Percentiles rank a stretch among this genome's conserved stretches.
These are phyloP conservation scores for Lantana camara DNA, from an alignment of 257 asterid species.

Conservation along the genomic window DNA sequence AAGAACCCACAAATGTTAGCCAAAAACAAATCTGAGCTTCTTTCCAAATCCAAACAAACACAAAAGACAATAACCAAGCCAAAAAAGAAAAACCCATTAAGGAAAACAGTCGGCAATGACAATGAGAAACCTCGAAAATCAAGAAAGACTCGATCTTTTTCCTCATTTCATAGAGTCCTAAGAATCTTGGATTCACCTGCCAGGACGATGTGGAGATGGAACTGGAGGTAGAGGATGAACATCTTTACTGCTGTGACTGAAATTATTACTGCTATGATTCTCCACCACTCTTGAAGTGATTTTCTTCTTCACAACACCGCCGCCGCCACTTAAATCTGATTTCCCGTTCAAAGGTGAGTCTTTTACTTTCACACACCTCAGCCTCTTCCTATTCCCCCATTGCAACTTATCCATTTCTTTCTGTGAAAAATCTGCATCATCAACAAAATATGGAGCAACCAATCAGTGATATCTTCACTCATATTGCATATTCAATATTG, in stretches of 20 bases:
- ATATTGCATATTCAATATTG: conserved; percentile 3
- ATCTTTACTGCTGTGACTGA: conserved; percentile 34
- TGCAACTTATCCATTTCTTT: conserved; percentile 63
- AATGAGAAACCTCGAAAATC: conserved; percentile 9
- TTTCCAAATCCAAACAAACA: neutral
- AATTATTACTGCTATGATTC: conserved; percentile 34
- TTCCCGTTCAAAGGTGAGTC: conserved; percentile 54
- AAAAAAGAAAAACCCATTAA: neutral
- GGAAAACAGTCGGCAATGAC: neutral
- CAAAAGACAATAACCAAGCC: neutral
- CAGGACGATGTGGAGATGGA: conserved; percentile 68
- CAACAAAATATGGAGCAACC: conserved; percentile 13
- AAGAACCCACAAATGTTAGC: neutral
- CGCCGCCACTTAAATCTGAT: conserved; percentile 42
- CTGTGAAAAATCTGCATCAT: conserved; percentile 31
- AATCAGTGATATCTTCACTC: conserved; percentile 32
- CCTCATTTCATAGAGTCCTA: neutral
- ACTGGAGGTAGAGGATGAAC: conserved; percentile 47
- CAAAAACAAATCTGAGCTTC: conserved; percentile 25
- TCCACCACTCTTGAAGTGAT: conserved; percentile 72
- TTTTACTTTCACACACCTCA: conserved; percentile 66
- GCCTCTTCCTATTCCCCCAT: conserved; percentile 89
- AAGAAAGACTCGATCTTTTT: conserved; percentile 22
- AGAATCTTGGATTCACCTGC: conserved; percentile 46
- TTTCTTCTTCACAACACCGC: conserved; percentile 61